phyloP scores from a whole-genome alignment of 805 yeast species.

The Candida takata region DNA sequence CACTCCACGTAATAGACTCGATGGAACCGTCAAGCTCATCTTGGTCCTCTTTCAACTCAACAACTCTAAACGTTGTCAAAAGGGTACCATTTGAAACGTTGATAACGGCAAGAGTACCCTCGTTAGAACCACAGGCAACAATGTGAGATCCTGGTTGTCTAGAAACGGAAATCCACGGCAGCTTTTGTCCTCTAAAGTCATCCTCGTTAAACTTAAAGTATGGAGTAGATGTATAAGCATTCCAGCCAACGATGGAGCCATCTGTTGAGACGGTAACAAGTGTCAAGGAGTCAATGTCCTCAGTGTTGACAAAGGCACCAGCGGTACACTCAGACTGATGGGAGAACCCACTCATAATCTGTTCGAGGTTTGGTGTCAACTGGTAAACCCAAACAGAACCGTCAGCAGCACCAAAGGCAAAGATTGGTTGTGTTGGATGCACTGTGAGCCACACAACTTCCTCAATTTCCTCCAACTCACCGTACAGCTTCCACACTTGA shows the following conservation, averaged over 20 bases:
- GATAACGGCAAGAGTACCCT: conserved; percentile 76
- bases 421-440: conserved; percentile 73
- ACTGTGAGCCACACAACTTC: conserved; percentile 79
- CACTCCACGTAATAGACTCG: conserved; percentile 82
- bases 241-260: conserved; percentile 84
- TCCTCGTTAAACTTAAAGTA: conserved; percentile 58
- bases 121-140: conserved; percentile 79
- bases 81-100: conserved; percentile 70
- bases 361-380: conserved; percentile 54
- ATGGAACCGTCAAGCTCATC: conserved; percentile 61
- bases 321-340: conserved; percentile 77
- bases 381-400: conserved; percentile 95
- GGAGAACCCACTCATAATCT: conserved; percentile 70
- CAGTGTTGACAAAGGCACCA: conserved; percentile 64
- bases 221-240: conserved; percentile 68
- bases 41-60: conserved; percentile 48
- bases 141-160: conserved; percentile 41
- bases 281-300: conserved; percentile 50
- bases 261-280: conserved; percentile 79
- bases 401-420: conserved; percentile 88
- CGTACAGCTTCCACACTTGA: conserved; percentile 69
- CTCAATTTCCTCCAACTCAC: conserved; percentile 77
- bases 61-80: conserved; percentile 56
- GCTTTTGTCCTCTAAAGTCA: conserved; percentile 64
- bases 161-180: conserved; percentile 84